A percentile compares a stretch with the other conserved stretches of the same genome.
These are phyloP conservation scores for Tetrahymena elliotti DNA, from an alignment of 73 alveolate genomes.

Conservation along the genomic window DNA sequence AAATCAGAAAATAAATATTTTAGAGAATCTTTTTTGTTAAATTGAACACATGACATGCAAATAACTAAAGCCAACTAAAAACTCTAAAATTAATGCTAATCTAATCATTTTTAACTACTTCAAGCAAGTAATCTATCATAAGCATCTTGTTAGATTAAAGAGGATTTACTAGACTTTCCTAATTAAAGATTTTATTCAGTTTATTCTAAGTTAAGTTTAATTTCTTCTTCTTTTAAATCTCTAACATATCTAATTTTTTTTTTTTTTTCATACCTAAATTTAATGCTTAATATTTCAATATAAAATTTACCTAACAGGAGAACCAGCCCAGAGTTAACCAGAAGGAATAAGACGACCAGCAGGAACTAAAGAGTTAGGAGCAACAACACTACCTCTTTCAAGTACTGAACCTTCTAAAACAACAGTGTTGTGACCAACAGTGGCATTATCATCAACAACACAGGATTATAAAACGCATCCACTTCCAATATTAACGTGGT, in stretches of 20 bases:
- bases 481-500: conserved; percentile 50
- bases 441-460: conserved; percentile 61
- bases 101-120: not conserved
- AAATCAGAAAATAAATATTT: not conserved
- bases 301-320: conserved; percentile 51
- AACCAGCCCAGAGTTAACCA: conserved; percentile 86
- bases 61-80: not conserved
- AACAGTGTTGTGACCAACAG: conserved; percentile 59
- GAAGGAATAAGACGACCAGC: conserved; percentile 89
- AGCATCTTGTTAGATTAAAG: not conserved
- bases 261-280: not conserved
- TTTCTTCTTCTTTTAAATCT: not conserved
- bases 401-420: conserved; percentile 64
- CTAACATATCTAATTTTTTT: not conserved
- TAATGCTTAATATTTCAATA: not conserved
- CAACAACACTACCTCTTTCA: conserved; percentile 63
- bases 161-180: not conserved
- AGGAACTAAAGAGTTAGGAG: conserved; percentile 62
- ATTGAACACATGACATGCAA: not conserved
- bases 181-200: not conserved
- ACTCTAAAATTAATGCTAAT: not conserved
- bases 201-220: not conserved
- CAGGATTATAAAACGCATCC: conserved; percentile 58
- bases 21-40: not conserved
- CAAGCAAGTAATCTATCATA: not conserved